These are phyloP conservation scores for Panaeolus cyanescens DNA, from an alignment of 768 basidiomycete genomes.

Conservation along the genomic window DNA sequence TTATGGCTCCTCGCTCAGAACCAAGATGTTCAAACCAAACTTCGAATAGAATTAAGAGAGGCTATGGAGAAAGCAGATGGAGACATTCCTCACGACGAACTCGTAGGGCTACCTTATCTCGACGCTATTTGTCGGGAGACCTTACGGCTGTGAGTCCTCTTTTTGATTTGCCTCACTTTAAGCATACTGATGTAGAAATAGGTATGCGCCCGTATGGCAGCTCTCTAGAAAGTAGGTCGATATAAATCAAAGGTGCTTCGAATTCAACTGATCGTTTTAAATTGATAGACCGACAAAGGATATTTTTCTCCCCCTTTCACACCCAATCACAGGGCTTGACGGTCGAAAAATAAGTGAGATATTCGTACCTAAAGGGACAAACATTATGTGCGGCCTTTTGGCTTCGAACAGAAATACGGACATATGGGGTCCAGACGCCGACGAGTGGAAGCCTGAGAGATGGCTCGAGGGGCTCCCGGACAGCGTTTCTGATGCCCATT, in stretches of 20 bases:
- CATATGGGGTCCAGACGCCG: conserved; percentile 49
- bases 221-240: neutral
- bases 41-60: conserved; percentile 24
- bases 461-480: conserved; percentile 45
- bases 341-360: conserved; percentile 38
- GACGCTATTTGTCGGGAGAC: conserved; percentile 35
- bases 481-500: conserved; percentile 27
- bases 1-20: conserved; percentile 22
- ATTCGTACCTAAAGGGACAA: conserved; percentile 40
- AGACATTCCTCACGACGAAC: conserved; percentile 27
- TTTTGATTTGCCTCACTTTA: neutral
- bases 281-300: conserved; percentile 11
- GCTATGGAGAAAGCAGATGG: conserved; percentile 17
- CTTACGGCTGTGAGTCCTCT: conserved; percentile 20
- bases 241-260: neutral
- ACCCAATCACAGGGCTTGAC: conserved; percentile 22
- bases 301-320: conserved; percentile 11
- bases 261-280: neutral
- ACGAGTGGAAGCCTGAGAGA: conserved; percentile 54
- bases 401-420: conserved; percentile 40
- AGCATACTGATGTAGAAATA: neutral
- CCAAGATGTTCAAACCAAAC: conserved; percentile 32
- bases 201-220: neutral
- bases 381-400: conserved; percentile 35
- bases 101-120: conserved; percentile 30